Percentiles rank a stretch among this genome's conserved stretches.
These are phyloP conservation scores for Mycena capillaripes DNA, from an alignment of 768 basidiomycete genomes.

Conservation along the genomic window DNA sequence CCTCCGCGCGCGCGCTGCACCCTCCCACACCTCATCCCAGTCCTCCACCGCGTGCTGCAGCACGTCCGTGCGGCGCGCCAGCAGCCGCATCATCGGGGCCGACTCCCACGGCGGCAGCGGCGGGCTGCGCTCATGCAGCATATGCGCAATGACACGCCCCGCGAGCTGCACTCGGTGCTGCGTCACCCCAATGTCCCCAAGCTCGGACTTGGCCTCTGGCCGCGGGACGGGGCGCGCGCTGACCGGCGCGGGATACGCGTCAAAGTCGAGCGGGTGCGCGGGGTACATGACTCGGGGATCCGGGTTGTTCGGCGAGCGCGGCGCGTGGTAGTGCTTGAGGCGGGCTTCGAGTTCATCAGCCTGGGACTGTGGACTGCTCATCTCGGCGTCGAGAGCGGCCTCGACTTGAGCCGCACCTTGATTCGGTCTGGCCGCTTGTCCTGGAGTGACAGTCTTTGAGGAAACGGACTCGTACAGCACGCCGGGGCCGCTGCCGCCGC, in stretches of 20 bases:
- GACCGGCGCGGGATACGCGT: conserved; percentile 6
- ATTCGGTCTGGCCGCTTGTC: not conserved
- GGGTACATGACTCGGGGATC: conserved; percentile 8
- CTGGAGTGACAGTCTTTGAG: not conserved
- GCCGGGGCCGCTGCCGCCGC: not conserved
- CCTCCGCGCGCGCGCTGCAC: not conserved
- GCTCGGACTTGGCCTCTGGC: not conserved
- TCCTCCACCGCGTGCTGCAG: not conserved
- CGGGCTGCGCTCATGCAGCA: conserved; percentile 26
- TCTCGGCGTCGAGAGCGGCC: not conserved
- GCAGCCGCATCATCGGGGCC: not conserved
- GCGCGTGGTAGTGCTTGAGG: conserved; percentile 23
- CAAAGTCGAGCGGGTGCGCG: conserved; percentile 27
- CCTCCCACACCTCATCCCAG: conserved; percentile 22
- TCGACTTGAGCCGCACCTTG: not conserved
- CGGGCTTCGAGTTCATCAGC: not conserved
- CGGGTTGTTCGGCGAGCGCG: conserved; percentile 28
- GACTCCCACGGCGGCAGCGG: conserved; percentile 24
- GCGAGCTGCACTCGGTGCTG: not conserved
- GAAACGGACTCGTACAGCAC: not conserved
- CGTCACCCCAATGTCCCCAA: not conserved
- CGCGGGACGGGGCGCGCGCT: not conserved
- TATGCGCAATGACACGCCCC: conserved; percentile 15
- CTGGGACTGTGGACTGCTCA: not conserved
- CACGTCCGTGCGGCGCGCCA: not conserved